A percentile compares a stretch with the other conserved stretches of the same genome.
These are phyloP conservation scores for Mortierella sp. DNA, from an alignment of 371 early-diverging fungal species.

Conservation along the genomic window DNA sequence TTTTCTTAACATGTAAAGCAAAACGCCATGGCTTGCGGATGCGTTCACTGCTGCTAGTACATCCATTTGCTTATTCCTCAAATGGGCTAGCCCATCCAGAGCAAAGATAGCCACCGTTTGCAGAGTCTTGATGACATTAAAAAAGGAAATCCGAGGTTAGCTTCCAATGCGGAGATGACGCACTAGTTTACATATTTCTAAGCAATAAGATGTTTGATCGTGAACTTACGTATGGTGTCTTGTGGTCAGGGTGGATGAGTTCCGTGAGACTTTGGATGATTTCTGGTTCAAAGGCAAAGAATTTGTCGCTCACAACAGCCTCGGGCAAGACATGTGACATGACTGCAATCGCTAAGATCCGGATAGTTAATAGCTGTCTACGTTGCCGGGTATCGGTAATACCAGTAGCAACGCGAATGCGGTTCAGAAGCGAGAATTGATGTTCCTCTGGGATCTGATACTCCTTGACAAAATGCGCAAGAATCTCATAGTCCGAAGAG, in stretches of 20 bases:
- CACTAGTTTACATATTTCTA: neutral
- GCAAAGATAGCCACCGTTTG: slow-evolving; percentile 86
- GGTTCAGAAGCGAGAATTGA: slow-evolving; percentile 82
- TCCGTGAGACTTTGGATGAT: slow-evolving; percentile 82
- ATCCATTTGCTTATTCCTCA: slow-evolving; percentile 80
- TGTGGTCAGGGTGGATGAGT: slow-evolving; percentile 79
- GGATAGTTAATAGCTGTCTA: slow-evolving; percentile 74
- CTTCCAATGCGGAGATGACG: neutral
- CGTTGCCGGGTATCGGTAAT: slow-evolving; percentile 64
- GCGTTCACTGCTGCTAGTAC: slow-evolving; percentile 90
- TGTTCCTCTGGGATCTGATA: slow-evolving; percentile 83
- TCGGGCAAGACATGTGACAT: slow-evolving; percentile 79
- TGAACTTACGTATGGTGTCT: slow-evolving; percentile 64
- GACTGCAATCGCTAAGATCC: slow-evolving; percentile 83
- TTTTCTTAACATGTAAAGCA: slow-evolving; percentile 84
- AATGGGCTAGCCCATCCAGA: slow-evolving; percentile 86
- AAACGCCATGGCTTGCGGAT: slow-evolving; percentile 92
- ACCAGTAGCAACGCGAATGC: slow-evolving; percentile 80
- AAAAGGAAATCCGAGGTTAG: neutral
- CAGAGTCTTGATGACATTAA: slow-evolving; percentile 59
- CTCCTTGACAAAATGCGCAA: slow-evolving; percentile 46
- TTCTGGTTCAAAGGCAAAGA: slow-evolving; percentile 90
- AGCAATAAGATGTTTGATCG: neutral
- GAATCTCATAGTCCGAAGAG: slow-evolving; percentile 54
- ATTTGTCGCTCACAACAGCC: slow-evolving; percentile 75